Evolutionary conservation across 1,139 yeast genomes (phyloP), one percentile per base, ranked within the genome.

Genomic region (Saccharomyces pastorianus): DNA sequence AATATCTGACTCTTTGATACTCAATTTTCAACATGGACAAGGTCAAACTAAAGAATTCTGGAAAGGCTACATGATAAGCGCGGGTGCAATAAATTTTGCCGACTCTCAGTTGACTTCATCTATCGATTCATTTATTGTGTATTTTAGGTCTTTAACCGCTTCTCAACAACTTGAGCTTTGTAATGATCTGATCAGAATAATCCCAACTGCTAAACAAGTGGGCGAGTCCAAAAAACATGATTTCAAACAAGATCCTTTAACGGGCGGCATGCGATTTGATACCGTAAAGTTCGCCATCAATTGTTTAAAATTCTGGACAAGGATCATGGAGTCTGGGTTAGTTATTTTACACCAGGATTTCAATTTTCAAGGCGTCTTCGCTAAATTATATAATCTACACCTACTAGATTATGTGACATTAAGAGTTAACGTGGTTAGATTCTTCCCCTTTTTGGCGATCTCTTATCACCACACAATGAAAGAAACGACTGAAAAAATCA

Each of bases 1-100:
- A 42, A 1, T 23, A 42, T 23, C 26, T 23, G 26, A 42, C 26
- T 20, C 25, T 42, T 27, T 25, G 34, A 47, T 27, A 47, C 23
- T 31, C 34, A 31, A 31, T 31, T 31, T 31, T 2, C 34, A 31
- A 31, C 34, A 31, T 31, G 34, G 1, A 31, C 34, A 3, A 46
- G 25, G 53, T 50, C 23, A 59, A 59, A 17, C 52, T 14, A 9
- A 64, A 62, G 20, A 51, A 65, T 81, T 85, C 58, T 78, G 84
- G 82, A 76, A 68, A 61, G 91, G 93, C 0, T 72, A 77, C 50
- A 67, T 76, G 0, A 76, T 77, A 57, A 76, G 84, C n/a, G 76
- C 77, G 8, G 95, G 90, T 2, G 85, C 89, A 0, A 59, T 75
- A 9, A 78, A 81, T 27, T 84, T 87, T 0, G 75, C 81, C 11